These are phyloP conservation scores for Ambrosia trifida DNA, from an alignment of 129 eudicot species.

Conservation along the genomic window DNA sequence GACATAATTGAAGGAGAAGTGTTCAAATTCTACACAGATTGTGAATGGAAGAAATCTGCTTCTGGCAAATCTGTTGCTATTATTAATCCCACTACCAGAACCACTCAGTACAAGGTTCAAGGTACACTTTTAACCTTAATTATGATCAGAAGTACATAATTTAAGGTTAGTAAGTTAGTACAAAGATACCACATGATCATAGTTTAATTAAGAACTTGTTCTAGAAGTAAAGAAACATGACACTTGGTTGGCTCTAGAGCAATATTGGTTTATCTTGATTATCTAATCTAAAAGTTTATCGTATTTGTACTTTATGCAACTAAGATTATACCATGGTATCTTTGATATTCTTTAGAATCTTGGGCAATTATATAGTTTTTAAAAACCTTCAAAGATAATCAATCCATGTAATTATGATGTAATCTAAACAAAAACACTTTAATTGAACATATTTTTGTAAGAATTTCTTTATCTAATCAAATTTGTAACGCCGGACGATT, in stretches of 20 bases:
- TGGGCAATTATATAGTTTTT: background rate
- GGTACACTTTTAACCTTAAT: conserved; percentile 30
- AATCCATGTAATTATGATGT: background rate
- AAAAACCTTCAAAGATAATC: background rate
- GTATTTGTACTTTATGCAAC: conserved; percentile 1
- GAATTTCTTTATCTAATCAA: too few species aligned
- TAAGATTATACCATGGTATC: conserved; percentile 12
- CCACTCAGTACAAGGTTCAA: conserved; percentile 65
- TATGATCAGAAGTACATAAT: background rate
- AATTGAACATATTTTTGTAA: background rate
- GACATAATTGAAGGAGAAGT: conserved; percentile 57
- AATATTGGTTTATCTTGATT: conserved; percentile 19
- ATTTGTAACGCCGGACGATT: background rate
- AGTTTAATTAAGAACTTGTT: background rate
- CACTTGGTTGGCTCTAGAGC: conserved; percentile 34
- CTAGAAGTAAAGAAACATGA: background rate
- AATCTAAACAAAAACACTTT: background rate
- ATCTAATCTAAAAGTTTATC: conserved; percentile 6
- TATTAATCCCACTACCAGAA: conserved; percentile 58
- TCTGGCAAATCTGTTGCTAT: conserved; percentile 62
- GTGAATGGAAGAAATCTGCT: conserved; percentile 60
- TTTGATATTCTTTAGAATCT: background rate
- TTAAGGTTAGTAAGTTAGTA: background rate
- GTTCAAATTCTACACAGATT: conserved; percentile 56
- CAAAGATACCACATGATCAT: background rate